phyloP scores from a whole-genome alignment of 495 filamentous ascomycete genomes.

The Staphylotrichum tortipilum region DNA sequence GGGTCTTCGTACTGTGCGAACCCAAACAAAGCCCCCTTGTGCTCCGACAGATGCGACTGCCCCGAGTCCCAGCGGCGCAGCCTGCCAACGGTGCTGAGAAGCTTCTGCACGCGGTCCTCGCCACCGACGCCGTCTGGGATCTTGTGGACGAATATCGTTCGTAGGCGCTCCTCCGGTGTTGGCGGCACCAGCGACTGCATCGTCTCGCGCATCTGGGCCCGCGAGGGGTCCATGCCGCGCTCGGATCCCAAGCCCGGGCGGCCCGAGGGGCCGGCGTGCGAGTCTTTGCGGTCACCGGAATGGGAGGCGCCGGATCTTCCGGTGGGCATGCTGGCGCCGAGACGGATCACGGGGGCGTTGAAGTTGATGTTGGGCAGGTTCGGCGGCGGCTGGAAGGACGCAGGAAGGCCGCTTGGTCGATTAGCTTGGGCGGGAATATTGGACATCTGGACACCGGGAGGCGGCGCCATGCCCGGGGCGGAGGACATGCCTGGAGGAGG shows the following conservation, averaged over 20 bases:
- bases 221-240: constrained; percentile 54
- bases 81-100: constrained; percentile 68
- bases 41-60: constrained; percentile 58
- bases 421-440: constrained; percentile 56
- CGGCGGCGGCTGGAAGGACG: constrained; percentile 80
- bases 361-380: constrained; percentile 98
- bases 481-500: constrained; percentile 65
- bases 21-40: constrained; percentile 81
- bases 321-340: constrained; percentile 63
- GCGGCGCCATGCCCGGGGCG: constrained; percentile 68
- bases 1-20: constrained; percentile 96
- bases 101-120: constrained; percentile 74
- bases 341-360: constrained; percentile 89
- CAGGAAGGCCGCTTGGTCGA: constrained; percentile 69
- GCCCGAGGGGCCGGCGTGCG: constrained; percentile 33
- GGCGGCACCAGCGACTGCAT: constrained; percentile 76
- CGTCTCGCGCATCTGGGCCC: constrained; percentile 61
- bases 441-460: constrained; percentile 71
- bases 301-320: constrained; percentile 48
- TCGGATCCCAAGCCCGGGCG: constrained; percentile 61
- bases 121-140: constrained; percentile 70
- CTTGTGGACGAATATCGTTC: constrained; percentile 83
- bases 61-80: constrained; percentile 69
- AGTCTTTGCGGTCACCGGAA: constrained; percentile 39
- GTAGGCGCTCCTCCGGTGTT: constrained; percentile 78